Evolutionary conservation across 768 basidiomycete genomes (phyloP).

Genomic region (Lactarius tabidus): DNA sequence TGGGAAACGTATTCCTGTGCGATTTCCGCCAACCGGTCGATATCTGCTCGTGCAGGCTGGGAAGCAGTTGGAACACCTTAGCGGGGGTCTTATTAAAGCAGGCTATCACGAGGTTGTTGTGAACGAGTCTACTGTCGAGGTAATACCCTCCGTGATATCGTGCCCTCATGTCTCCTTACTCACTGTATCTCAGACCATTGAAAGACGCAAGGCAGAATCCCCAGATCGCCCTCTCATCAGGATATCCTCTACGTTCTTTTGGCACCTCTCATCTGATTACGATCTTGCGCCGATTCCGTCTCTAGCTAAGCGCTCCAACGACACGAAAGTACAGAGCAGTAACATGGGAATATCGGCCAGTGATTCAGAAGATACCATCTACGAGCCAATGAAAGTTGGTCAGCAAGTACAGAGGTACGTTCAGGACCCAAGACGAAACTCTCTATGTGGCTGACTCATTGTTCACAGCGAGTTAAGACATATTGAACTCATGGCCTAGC

Average conservation of each 20-base stretch:
- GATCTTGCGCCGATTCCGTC: conserved; percentile 63
- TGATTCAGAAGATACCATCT: conserved; percentile 43
- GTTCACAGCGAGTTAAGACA: conserved; percentile 66
- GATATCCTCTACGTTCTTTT: conserved; percentile 97
- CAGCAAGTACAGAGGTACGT: conserved; percentile 80
- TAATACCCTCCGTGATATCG: conserved; percentile 29
- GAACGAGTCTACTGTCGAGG: conserved; percentile 70
- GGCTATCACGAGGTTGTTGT: conserved; percentile 96
- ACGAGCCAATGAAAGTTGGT: conserved; percentile 81
- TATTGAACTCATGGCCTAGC: conserved; percentile 73
- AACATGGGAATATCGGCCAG: conserved; percentile 35
- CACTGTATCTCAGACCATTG: conserved; percentile 48
- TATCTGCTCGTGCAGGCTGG: conserved; percentile 92
- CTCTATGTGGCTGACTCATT: background rate
- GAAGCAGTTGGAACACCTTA: conserved; percentile 89
- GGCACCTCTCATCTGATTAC: conserved; percentile 85
- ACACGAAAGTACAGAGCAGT: conserved; percentile 39
- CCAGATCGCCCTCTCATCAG: conserved; percentile 85
- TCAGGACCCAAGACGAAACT: background rate
- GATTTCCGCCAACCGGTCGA: conserved; percentile 74
- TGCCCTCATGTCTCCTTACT: background rate
- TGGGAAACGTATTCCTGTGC: conserved; percentile 84
- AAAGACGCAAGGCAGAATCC: conserved; percentile 49
- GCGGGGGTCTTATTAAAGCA: conserved; percentile 81
- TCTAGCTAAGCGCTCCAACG: conserved; percentile 47